Conservation (phyloP, 2,329 filamentous ascomycete species). For the Aspergillus luchuensis region DNA sequence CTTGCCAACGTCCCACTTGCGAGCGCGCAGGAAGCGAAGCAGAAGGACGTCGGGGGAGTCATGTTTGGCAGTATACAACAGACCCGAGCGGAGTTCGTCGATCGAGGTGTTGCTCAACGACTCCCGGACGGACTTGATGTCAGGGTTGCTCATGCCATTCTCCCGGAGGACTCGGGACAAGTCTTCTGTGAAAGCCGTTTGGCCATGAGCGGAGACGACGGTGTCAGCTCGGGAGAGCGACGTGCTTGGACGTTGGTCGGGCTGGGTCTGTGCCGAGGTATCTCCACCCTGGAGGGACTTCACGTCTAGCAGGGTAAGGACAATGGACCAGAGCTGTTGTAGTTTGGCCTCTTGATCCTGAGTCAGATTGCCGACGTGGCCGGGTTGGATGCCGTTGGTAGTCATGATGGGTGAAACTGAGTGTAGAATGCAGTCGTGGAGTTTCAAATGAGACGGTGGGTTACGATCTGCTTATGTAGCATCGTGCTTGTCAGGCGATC, state of each 20-base stretch:
- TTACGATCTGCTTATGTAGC: background rate
- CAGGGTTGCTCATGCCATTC: constrained; percentile 23
- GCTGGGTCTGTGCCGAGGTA: constrained; percentile 44
- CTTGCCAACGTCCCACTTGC: constrained; percentile 91
- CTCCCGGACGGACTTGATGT: constrained; percentile 78
- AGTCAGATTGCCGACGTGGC: constrained; percentile 81
- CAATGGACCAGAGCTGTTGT: constrained; percentile 77
- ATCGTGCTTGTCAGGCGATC: background rate
- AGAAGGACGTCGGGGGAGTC: constrained; percentile 86
- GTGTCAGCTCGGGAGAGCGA: constrained; percentile 38
- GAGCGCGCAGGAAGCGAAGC: constrained; percentile 76
- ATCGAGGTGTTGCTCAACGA: constrained; percentile 73
- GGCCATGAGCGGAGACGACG: constrained; percentile 67
- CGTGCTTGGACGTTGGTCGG: background rate
- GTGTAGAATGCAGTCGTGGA: background rate
- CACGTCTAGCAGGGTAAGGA: constrained; percentile 56
- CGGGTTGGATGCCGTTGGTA: constrained; percentile 38
- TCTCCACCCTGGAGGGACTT: constrained; percentile 67
- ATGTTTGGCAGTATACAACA: constrained; percentile 90
- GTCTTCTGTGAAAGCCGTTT: constrained; percentile 23
- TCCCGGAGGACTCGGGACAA: constrained; percentile 24
- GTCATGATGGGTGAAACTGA: constrained; percentile 13
- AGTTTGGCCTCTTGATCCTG: constrained; percentile 83
- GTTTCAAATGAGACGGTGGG: background rate
- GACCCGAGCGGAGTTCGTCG: constrained; percentile 72